Evolutionary conservation across 139 green algal species (phyloP).

Genomic region (Tetradesmus lagerheimii): DNA sequence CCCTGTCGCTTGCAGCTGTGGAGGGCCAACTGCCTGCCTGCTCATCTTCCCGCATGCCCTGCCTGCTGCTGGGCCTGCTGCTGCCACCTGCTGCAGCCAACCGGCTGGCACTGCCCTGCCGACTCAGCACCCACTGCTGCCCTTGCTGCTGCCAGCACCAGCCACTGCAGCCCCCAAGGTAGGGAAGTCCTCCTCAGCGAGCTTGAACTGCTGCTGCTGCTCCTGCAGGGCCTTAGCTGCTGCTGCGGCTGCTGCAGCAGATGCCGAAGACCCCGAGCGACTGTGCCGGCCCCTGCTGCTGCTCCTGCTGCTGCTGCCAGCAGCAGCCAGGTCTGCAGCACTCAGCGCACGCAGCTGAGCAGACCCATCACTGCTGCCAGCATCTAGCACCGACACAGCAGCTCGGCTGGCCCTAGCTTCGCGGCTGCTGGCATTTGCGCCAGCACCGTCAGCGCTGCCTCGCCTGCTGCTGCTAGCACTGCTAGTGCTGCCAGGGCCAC

Average conservation of each 20-base stretch:
- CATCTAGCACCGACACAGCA: not conserved
- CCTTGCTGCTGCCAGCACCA: slow-evolving; percentile 17
- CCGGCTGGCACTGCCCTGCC: slow-evolving; percentile 25
- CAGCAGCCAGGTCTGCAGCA: not conserved
- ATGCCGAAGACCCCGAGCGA: not conserved
- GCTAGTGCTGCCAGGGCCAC: slow-evolving; percentile 8
- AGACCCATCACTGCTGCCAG: slow-evolving; percentile 3
- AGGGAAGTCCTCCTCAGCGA: slow-evolving; percentile 44
- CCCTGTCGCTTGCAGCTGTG: not conserved
- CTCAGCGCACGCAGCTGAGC: not conserved
- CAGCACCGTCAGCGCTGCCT: not conserved
- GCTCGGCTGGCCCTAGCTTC: slow-evolving; percentile 1
- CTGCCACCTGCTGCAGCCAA: not conserved
- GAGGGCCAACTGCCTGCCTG: not conserved
- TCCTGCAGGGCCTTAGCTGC: not conserved
- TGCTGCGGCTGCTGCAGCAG: not conserved
- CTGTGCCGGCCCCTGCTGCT: not conserved
- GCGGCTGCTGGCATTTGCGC: not conserved
- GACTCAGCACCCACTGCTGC: not conserved
- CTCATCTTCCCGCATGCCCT: not conserved
- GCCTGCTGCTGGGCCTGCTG: slow-evolving; percentile 28
- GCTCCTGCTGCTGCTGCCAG: slow-evolving; percentile 14
- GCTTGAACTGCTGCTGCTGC: slow-evolving; percentile 29
- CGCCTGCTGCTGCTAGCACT: not conserved
- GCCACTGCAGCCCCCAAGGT: slow-evolving; percentile 26